Conservation (phyloP, 2,329 filamentous ascomycete species). For the Trichoderma koningii region DNA sequence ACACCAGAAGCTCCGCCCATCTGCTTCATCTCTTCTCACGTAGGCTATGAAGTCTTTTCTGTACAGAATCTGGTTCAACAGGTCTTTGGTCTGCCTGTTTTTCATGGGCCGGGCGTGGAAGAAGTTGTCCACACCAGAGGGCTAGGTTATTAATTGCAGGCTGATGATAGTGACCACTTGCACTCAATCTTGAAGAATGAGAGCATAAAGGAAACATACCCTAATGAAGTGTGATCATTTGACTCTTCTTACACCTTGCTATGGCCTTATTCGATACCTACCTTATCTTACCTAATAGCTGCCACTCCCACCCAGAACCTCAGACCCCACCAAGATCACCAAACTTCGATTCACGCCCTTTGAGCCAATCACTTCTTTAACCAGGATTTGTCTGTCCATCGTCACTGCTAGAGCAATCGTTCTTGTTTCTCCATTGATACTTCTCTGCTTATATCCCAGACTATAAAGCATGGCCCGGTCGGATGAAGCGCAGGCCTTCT, state of each 20-base stretch:
- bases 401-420: neutral
- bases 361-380: neutral
- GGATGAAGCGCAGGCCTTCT: conserved; percentile 75
- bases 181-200: too few species aligned
- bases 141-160: neutral
- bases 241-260: too few species aligned
- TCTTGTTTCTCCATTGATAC: neutral
- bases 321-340: too few species aligned
- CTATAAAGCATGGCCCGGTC: conserved; percentile 60
- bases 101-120: too few species aligned
- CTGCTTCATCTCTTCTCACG: neutral
- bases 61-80: too few species aligned
- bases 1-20: neutral
- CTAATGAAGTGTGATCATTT: too few species aligned
- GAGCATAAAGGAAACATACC: too few species aligned
- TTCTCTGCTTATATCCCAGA: neutral
- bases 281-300: too few species aligned
- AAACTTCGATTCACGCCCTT: neutral
- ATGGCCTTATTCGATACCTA: too few species aligned
- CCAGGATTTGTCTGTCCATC: neutral
- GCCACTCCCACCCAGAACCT: too few species aligned
- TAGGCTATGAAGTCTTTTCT: neutral
- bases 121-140: neutral
- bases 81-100: too few species aligned
- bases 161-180: neutral